Evolutionary conservation across 805 yeast genomes (phyloP), one percentile per base, ranked within the genome.

Genomic region (Candida sakaeoensis): DNA sequence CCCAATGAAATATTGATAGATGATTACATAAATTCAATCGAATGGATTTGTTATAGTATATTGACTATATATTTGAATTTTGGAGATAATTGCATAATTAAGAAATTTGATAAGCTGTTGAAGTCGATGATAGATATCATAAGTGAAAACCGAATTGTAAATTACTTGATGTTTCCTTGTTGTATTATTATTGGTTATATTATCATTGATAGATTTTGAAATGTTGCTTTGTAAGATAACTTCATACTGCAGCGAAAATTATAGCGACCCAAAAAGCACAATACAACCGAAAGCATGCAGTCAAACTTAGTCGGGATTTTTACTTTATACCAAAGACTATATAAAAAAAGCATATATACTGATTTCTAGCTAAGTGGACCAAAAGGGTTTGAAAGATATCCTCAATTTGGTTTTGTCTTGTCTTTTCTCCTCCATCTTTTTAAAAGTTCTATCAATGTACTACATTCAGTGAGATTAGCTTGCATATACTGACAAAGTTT

Each of bases 101-200:
- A 25, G 28, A 25, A 25, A 25, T 25, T 25, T 25, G 28, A 25
- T 25, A 25, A 25, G 28, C 28, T 25, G 28, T 25, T 25, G 28
- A 25, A 25, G 28, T 25, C 28, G 28, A 25, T 25, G 28, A 25
- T 25, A 25, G 28, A 25, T 25, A 25, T 25, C 28, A 25, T 25
- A 25, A 25, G 28, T 25, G 28, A 25, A 10, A 25, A 25, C 28
- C 28, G 28, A 25, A 25, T 25, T 25, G 9, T 25, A 25, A 25
- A 25, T 25, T 25, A 5, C 9, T 25, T 25, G 28, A 25, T 25
- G 28, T 25, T 25, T 9, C 28, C 28, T 25, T 25, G 28, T 25
- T 25, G 28, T 25, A n/a, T 25, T 25, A 25, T 25, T 25, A 25
- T 25, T 25, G 28, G 28, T 25, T 25, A 25, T 25, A 25, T 25